phyloP scores from a whole-genome alignment of 345 rosid genomes.

The Bruguiera gymnorhiza region DNA sequence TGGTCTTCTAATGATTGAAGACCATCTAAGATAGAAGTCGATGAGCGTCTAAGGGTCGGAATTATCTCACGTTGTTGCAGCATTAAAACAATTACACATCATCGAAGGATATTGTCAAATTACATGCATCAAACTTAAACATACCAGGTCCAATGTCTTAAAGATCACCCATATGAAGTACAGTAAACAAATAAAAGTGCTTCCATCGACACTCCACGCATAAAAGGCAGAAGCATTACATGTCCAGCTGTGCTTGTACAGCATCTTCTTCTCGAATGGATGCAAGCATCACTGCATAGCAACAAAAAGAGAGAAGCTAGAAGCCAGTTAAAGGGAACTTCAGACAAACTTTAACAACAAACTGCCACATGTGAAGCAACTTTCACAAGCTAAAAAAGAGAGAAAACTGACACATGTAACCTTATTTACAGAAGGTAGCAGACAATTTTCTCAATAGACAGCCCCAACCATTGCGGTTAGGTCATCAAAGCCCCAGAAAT shows the following conservation, averaged over 20 bases:
- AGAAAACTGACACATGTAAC: constrained; percentile 55
- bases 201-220: constrained; percentile 21
- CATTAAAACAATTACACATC: constrained; percentile 11
- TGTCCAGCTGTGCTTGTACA: constrained; percentile 28
- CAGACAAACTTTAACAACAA: neutral
- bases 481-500: constrained; percentile 82
- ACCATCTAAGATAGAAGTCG: neutral
- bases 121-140: constrained; percentile 29
- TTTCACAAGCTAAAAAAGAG: constrained; percentile 13
- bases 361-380: constrained; percentile 13
- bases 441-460: constrained; percentile 43
- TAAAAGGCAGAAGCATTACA: constrained; percentile 29
- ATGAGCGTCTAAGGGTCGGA: too few relatives aligned
- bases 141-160: constrained; percentile 19
- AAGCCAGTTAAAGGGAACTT: neutral
- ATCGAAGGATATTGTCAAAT: constrained; percentile 21
- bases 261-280: constrained; percentile 30
- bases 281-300: constrained; percentile 38
- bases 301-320: neutral
- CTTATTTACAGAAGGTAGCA: constrained; percentile 59
- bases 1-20: neutral
- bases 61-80: constrained; percentile 14
- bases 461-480: constrained; percentile 48
- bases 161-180: constrained; percentile 23
- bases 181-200: constrained; percentile 15